Evolutionary conservation across 768 basidiomycete species (phyloP).

Genomic region (Leucocoprinus birnbaumii): DNA sequence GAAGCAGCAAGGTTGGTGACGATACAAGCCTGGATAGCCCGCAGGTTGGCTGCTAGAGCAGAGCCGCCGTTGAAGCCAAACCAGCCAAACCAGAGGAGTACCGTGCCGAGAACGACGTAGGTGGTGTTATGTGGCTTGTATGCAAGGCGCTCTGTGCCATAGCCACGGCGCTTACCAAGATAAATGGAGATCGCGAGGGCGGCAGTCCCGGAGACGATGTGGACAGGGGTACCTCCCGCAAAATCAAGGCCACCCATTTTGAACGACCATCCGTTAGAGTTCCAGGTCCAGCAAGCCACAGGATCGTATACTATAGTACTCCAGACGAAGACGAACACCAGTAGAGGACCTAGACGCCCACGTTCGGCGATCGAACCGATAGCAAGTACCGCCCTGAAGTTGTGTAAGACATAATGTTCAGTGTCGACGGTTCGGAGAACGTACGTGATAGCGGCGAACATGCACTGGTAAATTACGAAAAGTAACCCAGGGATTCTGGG

Average conservation of each 20-base stretch:
- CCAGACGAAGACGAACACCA: slow-evolving; percentile 93
- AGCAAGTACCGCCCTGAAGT: slow-evolving; percentile 74
- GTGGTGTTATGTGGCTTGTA: slow-evolving; percentile 95
- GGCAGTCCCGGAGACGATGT: slow-evolving; percentile 91
- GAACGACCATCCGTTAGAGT: slow-evolving; percentile 71
- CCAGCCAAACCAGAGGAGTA: slow-evolving; percentile 95
- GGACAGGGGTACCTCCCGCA: slow-evolving; percentile 95
- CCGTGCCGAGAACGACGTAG: slow-evolving; percentile 91
- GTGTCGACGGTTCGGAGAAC: slow-evolving; percentile 17
- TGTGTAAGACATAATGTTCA: slow-evolving; percentile 16
- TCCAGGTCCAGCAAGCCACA: slow-evolving; percentile 97
- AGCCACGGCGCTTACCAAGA: slow-evolving; percentile 88
- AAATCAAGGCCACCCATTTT: slow-evolving; percentile 85
- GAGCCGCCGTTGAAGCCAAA: slow-evolving; percentile 95
- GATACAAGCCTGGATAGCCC: slow-evolving; percentile 86
- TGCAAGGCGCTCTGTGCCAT: slow-evolving; percentile 85
- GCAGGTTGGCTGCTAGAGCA: slow-evolving; percentile 84
- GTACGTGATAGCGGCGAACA: slow-evolving; percentile 89
- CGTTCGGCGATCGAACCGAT: slow-evolving; percentile 93
- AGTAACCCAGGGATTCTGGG: slow-evolving; percentile 67
- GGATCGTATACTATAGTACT: slow-evolving; percentile 88
- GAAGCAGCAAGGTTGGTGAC: slow-evolving; percentile 91
- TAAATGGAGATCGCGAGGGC: slow-evolving; percentile 90
- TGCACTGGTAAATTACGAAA: slow-evolving; percentile 84
- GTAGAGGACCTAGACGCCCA: slow-evolving; percentile 76